Evolutionary conservation across 2,329 filamentous ascomycete species (phyloP), one percentile per base, ranked within the genome.

Genomic region (Apiospora hydei): DNA sequence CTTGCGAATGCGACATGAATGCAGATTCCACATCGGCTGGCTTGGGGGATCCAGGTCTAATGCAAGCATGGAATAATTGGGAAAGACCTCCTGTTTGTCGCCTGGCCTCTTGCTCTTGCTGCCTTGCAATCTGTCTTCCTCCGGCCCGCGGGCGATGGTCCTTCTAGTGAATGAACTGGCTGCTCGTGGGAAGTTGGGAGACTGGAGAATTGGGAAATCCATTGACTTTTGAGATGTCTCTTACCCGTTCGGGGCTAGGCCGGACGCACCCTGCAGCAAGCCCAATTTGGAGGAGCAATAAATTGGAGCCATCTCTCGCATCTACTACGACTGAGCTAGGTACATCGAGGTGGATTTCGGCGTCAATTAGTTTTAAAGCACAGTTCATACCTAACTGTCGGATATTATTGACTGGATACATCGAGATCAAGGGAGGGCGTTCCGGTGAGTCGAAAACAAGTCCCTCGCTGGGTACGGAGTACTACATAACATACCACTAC

Each of bases 231-330:
- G 57, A 41, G 57, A 64, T 64, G 57, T 41, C 21, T 64, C 57
- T 64, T 64, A 41, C 57, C 57, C 34, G 34, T 41, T 64, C 34
- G 3, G 57, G 41, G 30, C 57, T 64, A 64, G 57, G 18, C 30
- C 11, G n/a, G 57, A 64, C n/a, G 57, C 57, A 64, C 57, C 57
- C 57, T 64, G 57, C 57, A 64, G 57, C 57, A 64, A 64, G 57
- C 57, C 57, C 57, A 64, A 64, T 64, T 64, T 64, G 57, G 57
- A 64, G 57, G 57, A 64, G 57, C 57, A n/a, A 64, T 64, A 64
- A 57, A 64, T 64, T 64, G 57, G 57, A 41, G 34, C 57, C 53
- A 61, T 61, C 57, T 64, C 57, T 41, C 57, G 57, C 30, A 64
- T 64, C 57, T 64, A 64, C 57, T 21, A 24, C 34, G 3, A 38